These are phyloP conservation scores for Kitagawia praeruptora DNA, from an alignment of 129 eudicot genomes.

Conservation along the genomic window DNA sequence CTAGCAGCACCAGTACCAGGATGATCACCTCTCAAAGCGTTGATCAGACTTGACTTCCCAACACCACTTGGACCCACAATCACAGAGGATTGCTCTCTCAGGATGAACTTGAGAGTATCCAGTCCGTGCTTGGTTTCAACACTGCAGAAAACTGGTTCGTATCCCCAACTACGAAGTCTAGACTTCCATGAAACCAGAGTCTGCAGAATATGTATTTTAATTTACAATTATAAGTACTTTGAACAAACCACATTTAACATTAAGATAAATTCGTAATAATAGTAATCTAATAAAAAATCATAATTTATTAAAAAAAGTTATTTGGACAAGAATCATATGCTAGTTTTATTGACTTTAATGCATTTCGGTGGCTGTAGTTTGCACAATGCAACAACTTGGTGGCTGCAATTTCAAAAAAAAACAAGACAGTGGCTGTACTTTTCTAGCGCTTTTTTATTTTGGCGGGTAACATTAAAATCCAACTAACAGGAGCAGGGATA, in stretches of 20 bases:
- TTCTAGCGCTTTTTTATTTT: too few relatives aligned
- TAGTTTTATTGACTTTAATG: too few relatives aligned
- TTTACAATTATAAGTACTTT: not conserved
- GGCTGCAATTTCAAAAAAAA: too few relatives aligned
- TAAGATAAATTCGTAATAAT: not conserved
- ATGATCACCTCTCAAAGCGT: slow-evolving; percentile 58
- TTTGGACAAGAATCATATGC: not conserved
- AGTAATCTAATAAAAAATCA: not conserved
- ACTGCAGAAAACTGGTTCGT: slow-evolving; percentile 74
- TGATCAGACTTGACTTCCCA: slow-evolving; percentile 91
- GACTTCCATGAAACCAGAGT: slow-evolving; percentile 59
- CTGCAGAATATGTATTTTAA: slow-evolving; percentile 25
- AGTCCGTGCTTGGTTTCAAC: slow-evolving; percentile 65
- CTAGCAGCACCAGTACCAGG: slow-evolving; percentile 26
- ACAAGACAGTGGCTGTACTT: too few relatives aligned
- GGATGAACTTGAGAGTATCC: slow-evolving; percentile 51
- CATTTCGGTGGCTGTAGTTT: too few relatives aligned
- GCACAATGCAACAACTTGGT: too few relatives aligned
- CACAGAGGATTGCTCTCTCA: slow-evolving; percentile 77
- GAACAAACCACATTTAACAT: not conserved
- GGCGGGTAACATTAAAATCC: too few relatives aligned
- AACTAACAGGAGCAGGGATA: too few relatives aligned
- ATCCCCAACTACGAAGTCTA: slow-evolving; percentile 83
- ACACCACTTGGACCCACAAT: slow-evolving; percentile 99
- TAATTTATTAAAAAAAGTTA: too few relatives aligned